Percentiles rank a stretch among this genome's conserved stretches.
These are phyloP conservation scores for Neocucurbitaria cava DNA, from an alignment of 2,329 filamentous ascomycete species.

Conservation along the genomic window DNA sequence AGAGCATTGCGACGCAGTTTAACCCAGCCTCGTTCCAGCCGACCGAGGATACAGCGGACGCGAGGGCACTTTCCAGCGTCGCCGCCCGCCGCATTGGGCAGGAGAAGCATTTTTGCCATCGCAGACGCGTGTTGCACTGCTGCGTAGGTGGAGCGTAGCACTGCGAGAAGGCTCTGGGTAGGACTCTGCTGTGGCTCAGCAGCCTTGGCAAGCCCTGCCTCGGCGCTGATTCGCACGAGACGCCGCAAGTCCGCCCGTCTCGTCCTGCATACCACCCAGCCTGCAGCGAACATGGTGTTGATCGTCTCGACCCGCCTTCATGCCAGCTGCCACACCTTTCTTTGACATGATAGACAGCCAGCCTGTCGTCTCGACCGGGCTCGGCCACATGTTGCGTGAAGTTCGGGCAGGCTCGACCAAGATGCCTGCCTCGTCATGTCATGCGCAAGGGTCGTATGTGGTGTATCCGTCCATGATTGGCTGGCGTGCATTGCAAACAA, in stretches of 20 bases:
- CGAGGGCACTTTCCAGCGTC: constrained; percentile 9
- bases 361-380: constrained; percentile 11
- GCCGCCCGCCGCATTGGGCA: constrained; percentile 14
- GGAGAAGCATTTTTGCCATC: constrained; percentile 23
- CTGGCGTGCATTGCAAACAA: constrained; percentile 23
- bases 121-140: constrained; percentile 29
- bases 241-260: neutral
- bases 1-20: constrained; percentile 22
- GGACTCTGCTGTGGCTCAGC: constrained; percentile 20
- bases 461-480: constrained; percentile 17
- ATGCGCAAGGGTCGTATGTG: constrained; percentile 24
- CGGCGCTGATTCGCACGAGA: constrained; percentile 11
- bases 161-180: neutral
- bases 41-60: constrained; percentile 24
- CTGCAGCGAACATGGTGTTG: constrained; percentile 1
- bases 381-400: constrained; percentile 20
- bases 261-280: constrained; percentile 9
- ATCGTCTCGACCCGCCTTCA: neutral
- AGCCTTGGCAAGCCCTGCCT: constrained; percentile 10
- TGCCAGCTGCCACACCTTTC: constrained; percentile 8
- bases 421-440: constrained; percentile 25
- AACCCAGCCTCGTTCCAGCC: constrained; percentile 32
- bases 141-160: constrained; percentile 22
- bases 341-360: constrained; percentile 14
- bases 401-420: constrained; percentile 16